Conservation (phyloP, 495 filamentous ascomycete genomes). For the Bryoglossum gracile region DNA sequence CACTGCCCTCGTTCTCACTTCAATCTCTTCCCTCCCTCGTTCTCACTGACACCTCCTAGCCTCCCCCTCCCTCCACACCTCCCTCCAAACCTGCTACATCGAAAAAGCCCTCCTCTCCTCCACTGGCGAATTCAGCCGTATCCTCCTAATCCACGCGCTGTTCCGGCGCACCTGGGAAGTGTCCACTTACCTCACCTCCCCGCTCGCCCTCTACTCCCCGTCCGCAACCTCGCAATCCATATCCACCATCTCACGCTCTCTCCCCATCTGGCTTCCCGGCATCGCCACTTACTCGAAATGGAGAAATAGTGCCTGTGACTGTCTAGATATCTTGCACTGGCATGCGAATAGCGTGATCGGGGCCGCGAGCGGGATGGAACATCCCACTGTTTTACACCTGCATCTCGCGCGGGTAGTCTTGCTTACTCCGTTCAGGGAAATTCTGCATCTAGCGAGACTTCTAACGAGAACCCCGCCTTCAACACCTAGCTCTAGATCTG, state of each 20-base stretch:
- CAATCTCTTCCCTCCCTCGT: not conserved
- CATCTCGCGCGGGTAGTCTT: conserved; percentile 39
- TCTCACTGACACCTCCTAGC: conserved; percentile 16
- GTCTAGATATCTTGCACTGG: conserved; percentile 50
- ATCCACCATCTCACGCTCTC: conserved; percentile 29
- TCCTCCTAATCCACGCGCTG: conserved; percentile 43
- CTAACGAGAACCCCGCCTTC: not conserved
- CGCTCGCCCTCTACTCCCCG: conserved; percentile 43
- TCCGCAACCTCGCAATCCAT: conserved; percentile 39
- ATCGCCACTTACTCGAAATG: conserved; percentile 46
- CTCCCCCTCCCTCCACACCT: conserved; percentile 36
- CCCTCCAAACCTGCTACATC: conserved; percentile 41
- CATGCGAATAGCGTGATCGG: conserved; percentile 40
- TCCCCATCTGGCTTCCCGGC: conserved; percentile 43
- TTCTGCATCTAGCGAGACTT: conserved; percentile 20
- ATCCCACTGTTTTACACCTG: conserved; percentile 45
- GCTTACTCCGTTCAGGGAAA: conserved; percentile 26
- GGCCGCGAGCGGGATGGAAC: conserved; percentile 40
- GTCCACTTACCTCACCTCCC: conserved; percentile 37
- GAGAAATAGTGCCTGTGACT: conserved; percentile 49
- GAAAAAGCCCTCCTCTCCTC: conserved; percentile 39
- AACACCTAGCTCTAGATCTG: too few relatives aligned
- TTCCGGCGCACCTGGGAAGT: conserved; percentile 48
- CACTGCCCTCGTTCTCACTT: not conserved
- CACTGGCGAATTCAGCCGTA: conserved; percentile 41